Evolutionary conservation across 2,329 filamentous ascomycete species (phyloP).

Genomic region (Phaeosphaeria sp.): DNA sequence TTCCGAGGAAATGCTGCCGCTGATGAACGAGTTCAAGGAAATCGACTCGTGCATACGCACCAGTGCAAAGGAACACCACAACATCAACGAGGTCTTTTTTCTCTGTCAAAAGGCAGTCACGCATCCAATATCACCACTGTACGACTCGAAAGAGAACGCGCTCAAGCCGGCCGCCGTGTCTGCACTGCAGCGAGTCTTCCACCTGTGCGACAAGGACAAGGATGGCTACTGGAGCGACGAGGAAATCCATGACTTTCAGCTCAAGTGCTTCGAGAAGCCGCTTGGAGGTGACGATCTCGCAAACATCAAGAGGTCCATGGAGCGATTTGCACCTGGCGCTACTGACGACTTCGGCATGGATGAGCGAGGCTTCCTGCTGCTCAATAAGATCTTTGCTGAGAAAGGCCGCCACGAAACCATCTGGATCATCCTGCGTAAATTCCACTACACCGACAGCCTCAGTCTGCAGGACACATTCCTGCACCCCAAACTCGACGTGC

Average conservation of each 20-base stretch:
- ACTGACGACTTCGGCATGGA: slow-evolving; percentile 73
- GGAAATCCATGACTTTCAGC: slow-evolving; percentile 90
- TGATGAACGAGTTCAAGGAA: slow-evolving; percentile 98
- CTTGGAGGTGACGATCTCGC: slow-evolving; percentile 80
- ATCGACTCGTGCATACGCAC: slow-evolving; percentile 97
- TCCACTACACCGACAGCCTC: slow-evolving; percentile 94
- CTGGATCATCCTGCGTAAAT: slow-evolving; percentile 94
- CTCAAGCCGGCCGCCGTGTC: slow-evolving; percentile 89
- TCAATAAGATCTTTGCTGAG: slow-evolving; percentile 96
- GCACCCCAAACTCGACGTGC: slow-evolving; percentile 92
- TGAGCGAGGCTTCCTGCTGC: slow-evolving; percentile 79
- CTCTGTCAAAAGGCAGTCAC: slow-evolving; percentile 98
- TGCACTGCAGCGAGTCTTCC: slow-evolving; percentile 89
- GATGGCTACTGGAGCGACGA: slow-evolving; percentile 89
- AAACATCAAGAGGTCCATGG: slow-evolving; percentile 89
- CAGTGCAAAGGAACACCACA: slow-evolving; percentile 88
- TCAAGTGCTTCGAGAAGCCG: slow-evolving; percentile 88
- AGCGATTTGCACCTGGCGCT: slow-evolving; percentile 69
- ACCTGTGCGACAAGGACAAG: slow-evolving; percentile 94
- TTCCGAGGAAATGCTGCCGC: slow-evolving; percentile 95
- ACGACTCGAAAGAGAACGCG: slow-evolving; percentile 87
- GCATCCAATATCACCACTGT: slow-evolving; percentile 93
- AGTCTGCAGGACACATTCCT: slow-evolving; percentile 90
- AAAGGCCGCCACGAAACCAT: slow-evolving; percentile 98
- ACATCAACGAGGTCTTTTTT: slow-evolving; percentile 94